phyloP scores from a whole-genome alignment of 495 filamentous ascomycete species.

The Xylaria flabelliformis region DNA sequence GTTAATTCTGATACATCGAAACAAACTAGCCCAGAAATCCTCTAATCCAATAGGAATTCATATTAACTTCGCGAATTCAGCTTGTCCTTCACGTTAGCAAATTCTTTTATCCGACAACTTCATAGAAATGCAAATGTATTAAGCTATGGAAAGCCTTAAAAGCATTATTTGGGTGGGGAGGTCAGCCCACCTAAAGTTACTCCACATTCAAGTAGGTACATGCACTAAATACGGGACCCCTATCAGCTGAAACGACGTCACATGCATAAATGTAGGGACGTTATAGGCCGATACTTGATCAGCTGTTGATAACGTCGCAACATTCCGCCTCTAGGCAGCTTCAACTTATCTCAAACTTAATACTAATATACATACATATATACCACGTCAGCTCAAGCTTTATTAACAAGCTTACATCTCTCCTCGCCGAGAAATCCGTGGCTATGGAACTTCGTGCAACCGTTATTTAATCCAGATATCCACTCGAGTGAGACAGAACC shows the following conservation, averaged over 20 bases:
- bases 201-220: neutral
- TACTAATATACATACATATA: neutral
- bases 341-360: slow-evolving; percentile 1
- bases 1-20: too few species aligned
- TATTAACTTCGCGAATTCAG: too few species aligned
- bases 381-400: slow-evolving; percentile 17
- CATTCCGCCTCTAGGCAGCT: slow-evolving; percentile 6
- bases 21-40: too few species aligned
- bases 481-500: neutral
- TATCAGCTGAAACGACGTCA: slow-evolving; percentile 14
- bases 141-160: too few species aligned
- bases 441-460: neutral
- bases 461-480: neutral
- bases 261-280: slow-evolving; percentile 1
- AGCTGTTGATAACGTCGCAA: slow-evolving; percentile 15
- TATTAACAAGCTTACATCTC: neutral
- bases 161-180: neutral
- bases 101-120: too few species aligned
- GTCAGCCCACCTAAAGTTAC: neutral
- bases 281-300: neutral
- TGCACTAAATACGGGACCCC: slow-evolving; percentile 5
- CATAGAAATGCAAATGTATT: too few species aligned
- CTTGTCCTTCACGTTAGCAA: too few species aligned
- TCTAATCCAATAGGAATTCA: too few species aligned
- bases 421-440: neutral